Evolutionary conservation across 2,329 filamentous ascomycete genomes (phyloP), one percentile per base, ranked within the genome.

Genomic region (Claviceps fusiformis): DNA sequence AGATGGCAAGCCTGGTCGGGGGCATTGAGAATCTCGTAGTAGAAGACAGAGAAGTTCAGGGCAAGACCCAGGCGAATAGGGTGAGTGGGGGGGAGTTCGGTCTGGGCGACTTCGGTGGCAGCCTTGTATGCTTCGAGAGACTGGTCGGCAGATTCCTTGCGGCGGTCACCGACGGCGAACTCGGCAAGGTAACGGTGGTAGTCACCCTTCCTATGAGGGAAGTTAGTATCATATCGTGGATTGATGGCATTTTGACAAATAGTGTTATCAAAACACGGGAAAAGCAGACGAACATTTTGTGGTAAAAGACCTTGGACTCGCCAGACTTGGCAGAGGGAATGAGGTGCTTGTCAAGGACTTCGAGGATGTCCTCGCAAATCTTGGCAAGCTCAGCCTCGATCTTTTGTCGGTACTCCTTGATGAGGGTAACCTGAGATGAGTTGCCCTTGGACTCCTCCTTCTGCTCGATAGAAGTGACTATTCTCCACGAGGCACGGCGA

Each of bases 371-470:
- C 71, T 95, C 87, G 78, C 92, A 96, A 79, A 97, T 93, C 81
- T 95, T 93, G 73, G 87, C 90, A 58, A 97, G 86, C 79, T 97
- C 92, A 67, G 80, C 79, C 83, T 97, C 92, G 68, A 97, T 96
- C 87, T 95, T 96, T 76, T 92, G 85, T 71, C 92, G 91, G 83
- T 97, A 97, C 74, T 95, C 90, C 81, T 93, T 93, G 80, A 97
- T 96, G 62, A 93, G 82, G 66, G 77, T 74, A 64, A 96, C 90
- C 77, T 96, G 91, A 65, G 84, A 81, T 65, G 89, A 86, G 76
- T 92, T 95, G 80, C 91, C 91, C 86, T 97, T 97, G 71, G 89
- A 93, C 80, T 97, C 92, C 80, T 97, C 92, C 84, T 96, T 96
- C 79, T 96, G 92, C 83, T 96, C 92, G 70, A 96, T 96, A 66